Base-by-base conservation (phyloP, 2,329 filamentous ascomycete genomes). In the Fusarium pseudocircinatum region DNA sequence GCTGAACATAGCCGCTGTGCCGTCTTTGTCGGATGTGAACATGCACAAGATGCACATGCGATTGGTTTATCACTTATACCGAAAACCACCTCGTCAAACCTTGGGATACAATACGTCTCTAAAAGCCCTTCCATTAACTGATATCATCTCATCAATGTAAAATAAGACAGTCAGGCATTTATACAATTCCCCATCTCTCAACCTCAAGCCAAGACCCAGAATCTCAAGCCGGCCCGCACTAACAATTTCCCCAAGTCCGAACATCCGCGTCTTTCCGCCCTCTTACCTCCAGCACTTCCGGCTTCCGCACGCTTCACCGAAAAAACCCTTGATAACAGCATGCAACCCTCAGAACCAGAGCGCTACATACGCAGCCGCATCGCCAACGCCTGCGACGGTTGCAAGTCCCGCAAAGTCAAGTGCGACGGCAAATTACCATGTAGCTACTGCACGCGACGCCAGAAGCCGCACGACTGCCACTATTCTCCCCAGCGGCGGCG, bases 371-470 rank as follows among this genome's bases (percentile, higher is more conserved):
- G 82, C 62, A 82, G 79, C 62, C 86, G 87, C 67, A 84, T 88
- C 47, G 81, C 85, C 63, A 88, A 88, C 69, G 87, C 87, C 47
- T 89, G 87, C 78, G 86, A 88, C 70, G 83, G 83, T 6, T 89
- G 87, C 81, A 89, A 89, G 73, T 82, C 84, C 16, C 84, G 86
- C 61, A 89, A 88, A 82, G 85, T 88, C 44, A 88, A 87, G 78
- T 89, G 87, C 76, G 87, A 88, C 70, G 87, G 87, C 4, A 82
- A 82, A n/a, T 74, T 82, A n/a, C 87, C 87, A 2, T 89, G 87
- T 76, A 81, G 82, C 43, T 87, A 87, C 73, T 89, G 87, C 69
- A 81, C 81, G 16, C 79, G 83, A 4, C 82, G 86, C 2, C 83
- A 83, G 65, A 82, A 83, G 28, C 80, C 83, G 13, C 79, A 84